These are phyloP conservation scores for Xerophyta viscosa DNA, from an alignment of 106 monocot genomes.

Conservation along the genomic window DNA sequence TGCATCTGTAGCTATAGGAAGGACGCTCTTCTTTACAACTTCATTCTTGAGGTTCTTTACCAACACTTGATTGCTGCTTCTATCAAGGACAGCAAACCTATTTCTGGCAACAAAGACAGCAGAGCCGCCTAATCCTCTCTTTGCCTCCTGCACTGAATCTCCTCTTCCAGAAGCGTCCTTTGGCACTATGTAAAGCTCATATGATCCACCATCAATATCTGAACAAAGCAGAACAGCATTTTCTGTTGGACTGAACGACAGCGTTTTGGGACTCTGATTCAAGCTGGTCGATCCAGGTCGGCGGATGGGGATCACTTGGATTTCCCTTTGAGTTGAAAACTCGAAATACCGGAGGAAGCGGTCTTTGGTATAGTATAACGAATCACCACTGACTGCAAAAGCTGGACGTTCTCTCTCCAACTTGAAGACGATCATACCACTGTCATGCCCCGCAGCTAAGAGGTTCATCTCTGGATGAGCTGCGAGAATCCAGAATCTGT, in stretches of 20 bases:
- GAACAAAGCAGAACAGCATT: slow-evolving; percentile 76
- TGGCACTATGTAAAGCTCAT: slow-evolving; percentile 72
- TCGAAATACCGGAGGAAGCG: slow-evolving; percentile 67
- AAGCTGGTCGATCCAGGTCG: slow-evolving; percentile 67
- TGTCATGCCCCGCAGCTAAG: slow-evolving; percentile 87
- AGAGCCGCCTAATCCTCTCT: slow-evolving; percentile 60
- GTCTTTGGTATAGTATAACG: slow-evolving; percentile 63
- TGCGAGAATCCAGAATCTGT: slow-evolving; percentile 85
- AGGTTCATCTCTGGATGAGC: slow-evolving; percentile 89
- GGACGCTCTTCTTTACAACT: slow-evolving; percentile 62
- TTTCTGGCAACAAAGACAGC: slow-evolving; percentile 83
- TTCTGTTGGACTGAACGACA: slow-evolving; percentile 82
- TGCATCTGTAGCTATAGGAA: slow-evolving; percentile 67
- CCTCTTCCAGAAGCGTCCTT: slow-evolving; percentile 49
- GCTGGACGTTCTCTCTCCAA: slow-evolving; percentile 83
- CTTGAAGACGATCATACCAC: slow-evolving; percentile 94
- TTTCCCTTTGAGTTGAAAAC: slow-evolving; percentile 66
- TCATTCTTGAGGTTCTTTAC: slow-evolving; percentile 89
- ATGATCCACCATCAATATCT: slow-evolving; percentile 80
- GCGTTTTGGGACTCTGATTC: slow-evolving; percentile 63
- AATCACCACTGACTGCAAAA: slow-evolving; percentile 63
- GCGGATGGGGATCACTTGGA: slow-evolving; percentile 60
- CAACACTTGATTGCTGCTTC: slow-evolving; percentile 52
- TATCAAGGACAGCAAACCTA: slow-evolving; percentile 89
- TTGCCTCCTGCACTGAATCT: slow-evolving; percentile 66